Conservation (phyloP, 108 stramenopile species). For the Epipyxis sp. region DNA sequence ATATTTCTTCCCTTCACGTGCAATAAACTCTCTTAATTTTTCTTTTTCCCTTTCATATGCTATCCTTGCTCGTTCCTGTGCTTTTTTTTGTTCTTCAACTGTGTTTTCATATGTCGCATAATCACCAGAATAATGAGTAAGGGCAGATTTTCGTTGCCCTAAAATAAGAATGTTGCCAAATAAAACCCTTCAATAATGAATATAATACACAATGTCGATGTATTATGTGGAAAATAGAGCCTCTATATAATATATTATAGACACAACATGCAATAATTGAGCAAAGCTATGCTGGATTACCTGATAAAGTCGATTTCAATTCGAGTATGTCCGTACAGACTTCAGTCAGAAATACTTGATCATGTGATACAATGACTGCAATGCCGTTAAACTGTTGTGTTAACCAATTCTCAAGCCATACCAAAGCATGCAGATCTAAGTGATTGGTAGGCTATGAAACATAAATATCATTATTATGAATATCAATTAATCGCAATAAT, state of each 20-base stretch:
- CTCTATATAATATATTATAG: no score
- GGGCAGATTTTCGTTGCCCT: no score
- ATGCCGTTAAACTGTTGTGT: conserved; percentile 5
- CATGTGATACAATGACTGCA: conserved; percentile 3
- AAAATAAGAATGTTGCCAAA: no score
- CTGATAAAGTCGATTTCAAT: neutral
- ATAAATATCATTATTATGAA: no score
- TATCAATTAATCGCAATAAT: no score
- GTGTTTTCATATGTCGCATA: neutral
- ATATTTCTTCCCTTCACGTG: conserved; percentile 22
- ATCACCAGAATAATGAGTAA: neutral
- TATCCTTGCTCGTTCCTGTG: neutral
- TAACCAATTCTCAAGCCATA: conserved; percentile 23
- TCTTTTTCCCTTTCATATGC: neutral
- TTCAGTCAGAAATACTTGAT: neutral
- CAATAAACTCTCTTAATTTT: conserved; percentile 6
- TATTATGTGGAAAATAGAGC: no score
- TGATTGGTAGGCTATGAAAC: conserved; percentile 24
- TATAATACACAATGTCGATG: no score
- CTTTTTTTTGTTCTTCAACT: neutral
- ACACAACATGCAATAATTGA: no score
- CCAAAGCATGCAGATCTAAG: conserved; percentile 12
- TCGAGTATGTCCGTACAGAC: conserved; percentile 5
- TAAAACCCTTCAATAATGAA: no score
- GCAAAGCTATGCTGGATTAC: neutral